Evolutionary conservation across 257 asterid genomes (phyloP).

Genomic region (Forsythia suspensa): DNA sequence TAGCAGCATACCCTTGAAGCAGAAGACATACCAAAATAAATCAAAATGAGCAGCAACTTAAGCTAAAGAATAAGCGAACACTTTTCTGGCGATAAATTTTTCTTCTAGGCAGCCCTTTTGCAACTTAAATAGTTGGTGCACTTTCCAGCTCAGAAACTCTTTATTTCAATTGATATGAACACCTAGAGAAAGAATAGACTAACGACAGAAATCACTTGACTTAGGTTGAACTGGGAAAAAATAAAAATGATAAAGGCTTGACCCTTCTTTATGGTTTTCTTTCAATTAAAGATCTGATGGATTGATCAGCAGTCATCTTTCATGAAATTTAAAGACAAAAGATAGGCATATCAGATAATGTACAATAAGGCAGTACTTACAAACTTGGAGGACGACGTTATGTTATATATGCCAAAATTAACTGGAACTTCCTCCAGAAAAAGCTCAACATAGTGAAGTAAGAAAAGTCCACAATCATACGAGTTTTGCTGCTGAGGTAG

Average conservation of each 20-base stretch:
- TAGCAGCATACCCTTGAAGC: too few species aligned
- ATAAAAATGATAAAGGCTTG: background rate
- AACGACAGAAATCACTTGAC: background rate
- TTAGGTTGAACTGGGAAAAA: background rate
- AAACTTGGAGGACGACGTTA: slow-evolving; percentile 58
- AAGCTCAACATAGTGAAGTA: slow-evolving; percentile 88
- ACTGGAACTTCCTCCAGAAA: slow-evolving; percentile 80
- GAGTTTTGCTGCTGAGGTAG: slow-evolving; percentile 91
- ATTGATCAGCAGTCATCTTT: background rate
- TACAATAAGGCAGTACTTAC: slow-evolving; percentile 48
- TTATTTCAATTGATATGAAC: too few species aligned
- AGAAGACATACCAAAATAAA: too few species aligned
- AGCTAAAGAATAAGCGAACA: too few species aligned
- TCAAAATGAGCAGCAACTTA: too few species aligned
- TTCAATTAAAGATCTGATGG: too few species aligned
- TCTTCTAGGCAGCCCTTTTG: too few species aligned
- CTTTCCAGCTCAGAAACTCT: too few species aligned
- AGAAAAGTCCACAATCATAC: slow-evolving; percentile 91
- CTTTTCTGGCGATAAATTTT: too few species aligned
- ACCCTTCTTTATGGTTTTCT: background rate
- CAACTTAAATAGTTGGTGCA: too few species aligned
- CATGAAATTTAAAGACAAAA: background rate
- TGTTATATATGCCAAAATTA: slow-evolving; percentile 62
- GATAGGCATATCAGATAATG: slow-evolving; percentile 12
- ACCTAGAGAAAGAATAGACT: background rate